Conservation (phyloP, 495 filamentous ascomycete genomes). For the Hypoxylon intermedium region DNA sequence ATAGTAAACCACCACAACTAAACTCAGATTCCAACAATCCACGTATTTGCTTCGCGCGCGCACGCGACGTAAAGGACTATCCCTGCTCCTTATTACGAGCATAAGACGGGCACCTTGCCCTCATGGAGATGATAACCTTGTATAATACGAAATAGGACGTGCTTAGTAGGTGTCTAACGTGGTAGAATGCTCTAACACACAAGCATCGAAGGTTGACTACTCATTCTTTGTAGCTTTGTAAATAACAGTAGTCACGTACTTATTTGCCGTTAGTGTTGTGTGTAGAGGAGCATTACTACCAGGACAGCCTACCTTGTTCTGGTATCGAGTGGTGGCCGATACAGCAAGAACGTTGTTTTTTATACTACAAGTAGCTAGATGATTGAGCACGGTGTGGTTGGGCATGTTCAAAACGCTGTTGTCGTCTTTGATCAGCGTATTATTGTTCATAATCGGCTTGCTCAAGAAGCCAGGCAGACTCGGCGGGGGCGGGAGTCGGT, state of each 20-base stretch:
- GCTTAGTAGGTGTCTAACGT: conserved; percentile 12
- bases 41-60: not conserved
- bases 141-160: conserved; percentile 7
- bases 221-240: conserved; percentile 80
- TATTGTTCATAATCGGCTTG: conserved; percentile 92
- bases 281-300: conserved; percentile 35
- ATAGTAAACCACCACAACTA: conserved; percentile 4
- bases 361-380: conserved; percentile 97
- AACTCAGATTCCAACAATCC: conserved; percentile 1
- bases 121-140: conserved; percentile 1
- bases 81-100: not conserved
- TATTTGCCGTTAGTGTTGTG: conserved; percentile 19
- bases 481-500: conserved; percentile 80
- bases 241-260: conserved; percentile 98
- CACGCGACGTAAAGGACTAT: not conserved
- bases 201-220: not conserved
- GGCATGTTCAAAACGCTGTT: conserved; percentile 95
- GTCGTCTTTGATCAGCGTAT: conserved; percentile 92
- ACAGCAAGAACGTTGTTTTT: conserved; percentile 96
- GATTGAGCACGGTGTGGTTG: conserved; percentile 96
- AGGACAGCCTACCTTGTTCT: conserved; percentile 78
- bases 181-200: not conserved
- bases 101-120: not conserved
- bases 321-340: conserved; percentile 94
- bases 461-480: conserved; percentile 88